These are phyloP conservation scores for Viridothelium virens DNA, from an alignment of 495 filamentous ascomycete species.

Conservation along the genomic window DNA sequence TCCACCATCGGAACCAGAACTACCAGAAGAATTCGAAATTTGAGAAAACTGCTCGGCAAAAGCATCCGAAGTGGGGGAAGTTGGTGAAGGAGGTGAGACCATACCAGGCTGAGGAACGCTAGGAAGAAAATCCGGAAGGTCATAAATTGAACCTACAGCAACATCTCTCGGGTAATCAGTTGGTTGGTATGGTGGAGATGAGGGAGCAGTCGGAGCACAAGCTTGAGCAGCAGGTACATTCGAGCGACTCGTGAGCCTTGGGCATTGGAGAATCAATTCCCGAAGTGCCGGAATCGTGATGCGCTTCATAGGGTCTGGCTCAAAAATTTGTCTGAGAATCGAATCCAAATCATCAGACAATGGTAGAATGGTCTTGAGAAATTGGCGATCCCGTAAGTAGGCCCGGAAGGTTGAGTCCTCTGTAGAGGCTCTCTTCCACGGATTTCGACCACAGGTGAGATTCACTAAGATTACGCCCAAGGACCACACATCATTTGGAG, in stretches of 20 bases:
- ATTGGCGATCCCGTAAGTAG: conserved; percentile 75
- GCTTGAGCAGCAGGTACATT: conserved; percentile 16
- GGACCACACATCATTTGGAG: conserved; percentile 96
- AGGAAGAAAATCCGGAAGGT: conserved; percentile 18
- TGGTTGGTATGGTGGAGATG: conserved; percentile 26
- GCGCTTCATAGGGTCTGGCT: conserved; percentile 74
- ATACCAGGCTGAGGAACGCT: conserved; percentile 21
- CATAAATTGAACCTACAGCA: conserved; percentile 22
- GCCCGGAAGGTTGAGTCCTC: conserved; percentile 95
- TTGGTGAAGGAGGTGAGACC: conserved; percentile 13
- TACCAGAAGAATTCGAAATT: conserved; percentile 25
- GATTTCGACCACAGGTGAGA: conserved; percentile 94
- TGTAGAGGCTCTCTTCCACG: conserved; percentile 89
- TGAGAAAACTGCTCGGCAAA: conserved; percentile 16
- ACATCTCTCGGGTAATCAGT: conserved; percentile 26
- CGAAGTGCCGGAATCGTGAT: conserved; percentile 79
- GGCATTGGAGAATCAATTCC: conserved; percentile 66
- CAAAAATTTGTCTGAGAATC: conserved; percentile 85
- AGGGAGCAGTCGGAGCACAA: conserved; percentile 19
- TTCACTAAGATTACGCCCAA: conserved; percentile 96
- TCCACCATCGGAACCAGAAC: conserved; percentile 28
- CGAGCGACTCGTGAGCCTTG: conserved; percentile 53
- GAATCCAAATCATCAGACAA: conserved; percentile 82
- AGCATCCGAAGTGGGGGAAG: conserved; percentile 16
- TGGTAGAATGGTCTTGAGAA: conserved; percentile 87